These are phyloP conservation scores for Eutrema heterophyllum DNA, from an alignment of 345 rosid species.

Conservation along the genomic window DNA sequence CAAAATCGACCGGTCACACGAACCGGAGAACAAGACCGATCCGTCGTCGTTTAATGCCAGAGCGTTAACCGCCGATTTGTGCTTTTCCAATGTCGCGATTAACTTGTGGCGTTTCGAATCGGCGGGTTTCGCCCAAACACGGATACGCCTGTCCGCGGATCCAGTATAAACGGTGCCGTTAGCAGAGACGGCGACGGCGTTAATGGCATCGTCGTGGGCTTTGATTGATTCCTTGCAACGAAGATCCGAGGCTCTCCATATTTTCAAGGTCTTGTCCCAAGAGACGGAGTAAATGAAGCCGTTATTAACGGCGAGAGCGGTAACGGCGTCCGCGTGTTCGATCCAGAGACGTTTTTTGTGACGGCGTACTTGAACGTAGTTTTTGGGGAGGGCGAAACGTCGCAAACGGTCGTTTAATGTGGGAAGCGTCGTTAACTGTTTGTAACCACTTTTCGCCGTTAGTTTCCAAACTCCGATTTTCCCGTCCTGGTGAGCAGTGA, in stretches of 20 bases:
- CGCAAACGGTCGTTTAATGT: conserved; percentile 72
- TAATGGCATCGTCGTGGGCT: conserved; percentile 86
- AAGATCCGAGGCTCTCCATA: conserved; percentile 66
- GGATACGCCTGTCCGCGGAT: conserved; percentile 75
- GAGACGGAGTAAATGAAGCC: conserved; percentile 77
- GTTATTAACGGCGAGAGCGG: conserved; percentile 53
- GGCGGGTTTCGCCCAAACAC: conserved; percentile 63
- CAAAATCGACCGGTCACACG: conserved; percentile 90
- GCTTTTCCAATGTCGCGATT: conserved; percentile 71
- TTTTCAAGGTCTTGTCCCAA: conserved; percentile 80
- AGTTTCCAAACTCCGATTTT: conserved; percentile 84
- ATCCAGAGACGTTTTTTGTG: conserved; percentile 73
- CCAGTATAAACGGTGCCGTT: conserved; percentile 82
- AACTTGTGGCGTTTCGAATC: conserved; percentile 47
- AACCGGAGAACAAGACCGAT: conserved; percentile 76
- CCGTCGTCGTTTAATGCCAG: conserved; percentile 69
- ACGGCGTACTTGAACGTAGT: conserved; percentile 78
- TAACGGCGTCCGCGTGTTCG: conserved; percentile 89
- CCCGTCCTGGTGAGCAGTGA: conserved; percentile 83
- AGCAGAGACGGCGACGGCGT: conserved; percentile 61
- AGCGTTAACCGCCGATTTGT: conserved; percentile 86
- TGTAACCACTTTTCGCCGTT: conserved; percentile 40
- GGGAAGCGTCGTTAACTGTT: conserved; percentile 53
- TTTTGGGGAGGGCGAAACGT: conserved; percentile 67
- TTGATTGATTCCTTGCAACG: conserved; percentile 68